Evolutionary conservation across 2,329 filamentous ascomycete genomes (phyloP).

Genomic region (Geosmithia morbida): DNA sequence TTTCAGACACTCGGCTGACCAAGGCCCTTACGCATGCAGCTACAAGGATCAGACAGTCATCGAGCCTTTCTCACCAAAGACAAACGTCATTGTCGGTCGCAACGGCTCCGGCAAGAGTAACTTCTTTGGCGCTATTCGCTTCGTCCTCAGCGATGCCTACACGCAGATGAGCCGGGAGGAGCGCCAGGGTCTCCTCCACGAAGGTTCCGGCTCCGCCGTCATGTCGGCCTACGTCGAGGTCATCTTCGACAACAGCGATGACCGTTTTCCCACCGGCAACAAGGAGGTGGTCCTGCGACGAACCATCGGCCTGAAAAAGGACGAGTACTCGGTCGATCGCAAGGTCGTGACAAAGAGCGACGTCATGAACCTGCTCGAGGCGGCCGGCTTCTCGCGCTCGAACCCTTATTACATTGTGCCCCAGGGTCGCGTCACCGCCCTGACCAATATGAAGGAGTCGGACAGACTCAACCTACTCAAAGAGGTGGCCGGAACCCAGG

Average conservation of each 20-base stretch:
- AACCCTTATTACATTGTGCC: conserved; percentile 99
- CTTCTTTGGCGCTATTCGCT: conserved; percentile 97
- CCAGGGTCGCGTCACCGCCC: conserved; percentile 83
- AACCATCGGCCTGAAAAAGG: conserved; percentile 94
- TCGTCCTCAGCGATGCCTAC: conserved; percentile 96
- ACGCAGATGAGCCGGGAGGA: conserved; percentile 92
- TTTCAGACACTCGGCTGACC: conserved; percentile 9
- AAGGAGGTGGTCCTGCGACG: conserved; percentile 82
- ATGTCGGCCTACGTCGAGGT: conserved; percentile 99
- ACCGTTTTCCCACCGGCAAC: conserved; percentile 86
- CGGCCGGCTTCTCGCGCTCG: conserved; percentile 88
- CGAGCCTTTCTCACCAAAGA: conserved; percentile 92
- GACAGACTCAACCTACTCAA: conserved; percentile 84
- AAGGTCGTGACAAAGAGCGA: conserved; percentile 93
- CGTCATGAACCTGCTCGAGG: conserved; percentile 89
- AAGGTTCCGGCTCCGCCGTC: conserved; percentile 92
- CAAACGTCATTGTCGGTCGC: conserved; percentile 96
- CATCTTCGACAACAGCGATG: conserved; percentile 95
- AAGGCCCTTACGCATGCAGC: conserved; percentile 28
- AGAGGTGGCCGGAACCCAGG: conserved; percentile 95
- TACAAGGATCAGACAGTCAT: conserved; percentile 99
- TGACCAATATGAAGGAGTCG: conserved; percentile 98
- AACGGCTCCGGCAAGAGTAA: conserved; percentile 99
- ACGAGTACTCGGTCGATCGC: conserved; percentile 94
- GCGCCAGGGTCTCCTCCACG: conserved; percentile 89